Evolutionary conservation across 1,284 basidiomycete genomes (phyloP), one percentile per base, ranked within the genome.

Genomic region (Earliella scabrosa): DNA sequence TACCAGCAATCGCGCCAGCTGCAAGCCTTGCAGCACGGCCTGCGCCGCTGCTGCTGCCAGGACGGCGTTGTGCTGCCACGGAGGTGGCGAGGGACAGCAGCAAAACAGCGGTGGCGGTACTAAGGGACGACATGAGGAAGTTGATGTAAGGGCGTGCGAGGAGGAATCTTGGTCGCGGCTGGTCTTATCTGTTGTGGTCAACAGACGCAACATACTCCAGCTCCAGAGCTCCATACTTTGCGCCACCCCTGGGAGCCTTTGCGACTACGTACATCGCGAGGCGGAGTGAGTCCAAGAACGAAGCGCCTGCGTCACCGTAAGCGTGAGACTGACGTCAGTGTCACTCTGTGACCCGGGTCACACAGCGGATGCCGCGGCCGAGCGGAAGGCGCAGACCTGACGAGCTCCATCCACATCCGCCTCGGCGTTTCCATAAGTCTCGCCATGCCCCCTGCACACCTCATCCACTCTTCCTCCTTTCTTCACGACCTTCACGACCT

Each of bases 1-100:
- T 58, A 23, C 63, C 63, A 14, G 61, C 61, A 16, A 63, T 61
- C 1, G 51, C 61, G 0, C 63, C 63, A 4, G 55, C 55, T 2
- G 56, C 46, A 18, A 61, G 13, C 8, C 57, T 45, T 11, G 31
- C 20, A 0, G 18, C 50, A 14, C 56, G 46, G 8, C 38, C 35
- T 8, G 46, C 9, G 16, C 52, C 38, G n/a, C 38, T 23, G n/a
- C 41, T 47, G 7, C 29, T 31, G n/a, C n/a, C n/a, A n/a, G n/a
- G n/a, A n/a, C n/a, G n/a, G n/a, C 23, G 39, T 10, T 57, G 54
- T 14, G 61, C 61, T 3, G 54, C 24, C 8, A 53, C 61, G 7
- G 58, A 52, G 6, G 38, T 34, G 2, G 54, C 48, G 31, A 59
- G 41, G 13, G 58, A 52, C 14, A 59, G 54, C n/a, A n/a, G n/a